Percentiles rank a stretch among this genome's conserved stretches.
Conservation (phyloP, 2,329 filamentous ascomycete species). For the Epichloe uncinata region DNA sequence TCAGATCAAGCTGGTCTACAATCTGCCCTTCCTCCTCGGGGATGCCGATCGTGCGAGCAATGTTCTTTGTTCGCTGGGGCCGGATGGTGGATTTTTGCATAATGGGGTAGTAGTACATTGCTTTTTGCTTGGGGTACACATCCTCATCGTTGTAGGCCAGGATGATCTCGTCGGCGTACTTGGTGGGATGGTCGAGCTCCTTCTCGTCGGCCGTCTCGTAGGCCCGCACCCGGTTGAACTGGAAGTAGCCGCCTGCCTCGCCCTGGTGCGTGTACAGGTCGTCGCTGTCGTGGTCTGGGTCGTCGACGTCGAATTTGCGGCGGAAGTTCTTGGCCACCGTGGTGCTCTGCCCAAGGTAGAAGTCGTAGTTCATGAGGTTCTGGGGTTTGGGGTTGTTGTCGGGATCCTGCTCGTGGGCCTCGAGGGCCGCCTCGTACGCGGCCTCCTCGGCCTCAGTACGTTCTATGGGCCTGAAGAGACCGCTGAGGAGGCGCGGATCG, state of each 20-base stretch:
- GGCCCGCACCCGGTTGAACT: slow-evolving; percentile 46
- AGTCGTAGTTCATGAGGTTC: slow-evolving; percentile 51
- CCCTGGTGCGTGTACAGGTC: slow-evolving; percentile 40
- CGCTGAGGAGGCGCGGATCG: slow-evolving; percentile 47
- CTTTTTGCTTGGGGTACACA: slow-evolving; percentile 37
- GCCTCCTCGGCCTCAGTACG: slow-evolving; percentile 40
- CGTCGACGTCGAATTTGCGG: slow-evolving; percentile 44
- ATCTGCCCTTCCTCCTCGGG: slow-evolving; percentile 33
- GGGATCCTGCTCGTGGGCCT: slow-evolving; percentile 44
- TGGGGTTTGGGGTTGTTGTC: slow-evolving; percentile 40
- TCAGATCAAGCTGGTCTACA: slow-evolving; percentile 42
- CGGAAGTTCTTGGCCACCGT: slow-evolving; percentile 41
- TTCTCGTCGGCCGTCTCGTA: slow-evolving; percentile 51
- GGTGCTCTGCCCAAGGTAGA: slow-evolving; percentile 43
- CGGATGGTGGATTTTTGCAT: slow-evolving; percentile 50
- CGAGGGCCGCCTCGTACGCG: slow-evolving; percentile 34
- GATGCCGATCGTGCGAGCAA: slow-evolving; percentile 37
- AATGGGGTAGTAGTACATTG: slow-evolving; percentile 55
- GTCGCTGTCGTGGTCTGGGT: slow-evolving; percentile 39
- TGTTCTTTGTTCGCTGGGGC: slow-evolving; percentile 50
- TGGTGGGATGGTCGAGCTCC: slow-evolving; percentile 41
- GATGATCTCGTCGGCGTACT: slow-evolving; percentile 52
- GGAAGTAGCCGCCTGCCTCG: slow-evolving; percentile 37
- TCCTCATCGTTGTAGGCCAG: slow-evolving; percentile 43
- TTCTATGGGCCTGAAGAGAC: slow-evolving; percentile 47